These are phyloP conservation scores for Rubroshorea leprosula DNA, from an alignment of 345 rosid species.

Conservation along the genomic window DNA sequence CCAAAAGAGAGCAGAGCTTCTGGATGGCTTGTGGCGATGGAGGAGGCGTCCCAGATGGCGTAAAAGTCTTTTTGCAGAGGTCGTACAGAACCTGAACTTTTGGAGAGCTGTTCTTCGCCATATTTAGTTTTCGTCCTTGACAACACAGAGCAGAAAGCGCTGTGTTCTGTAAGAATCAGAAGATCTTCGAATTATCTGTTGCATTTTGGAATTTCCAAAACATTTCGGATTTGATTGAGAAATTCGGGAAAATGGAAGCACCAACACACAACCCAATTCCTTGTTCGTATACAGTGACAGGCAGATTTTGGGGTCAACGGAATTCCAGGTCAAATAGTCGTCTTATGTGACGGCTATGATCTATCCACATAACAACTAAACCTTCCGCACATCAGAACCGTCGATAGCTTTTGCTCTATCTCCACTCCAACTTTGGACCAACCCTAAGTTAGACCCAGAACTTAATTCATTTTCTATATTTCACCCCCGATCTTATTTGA, in stretches of 20 bases:
- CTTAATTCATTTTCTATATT: too few relatives aligned
- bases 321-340: too few relatives aligned
- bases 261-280: too few relatives aligned
- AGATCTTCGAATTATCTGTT: conserved; percentile 34
- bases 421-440: too few relatives aligned
- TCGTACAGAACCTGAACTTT: conserved; percentile 68
- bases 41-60: conserved; percentile 47
- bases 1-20: conserved; percentile 62
- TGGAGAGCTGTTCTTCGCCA: conserved; percentile 43
- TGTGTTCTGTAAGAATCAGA: conserved; percentile 21
- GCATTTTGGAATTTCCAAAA: conserved; percentile 42
- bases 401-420: too few relatives aligned
- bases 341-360: too few relatives aligned
- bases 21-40: conserved; percentile 40
- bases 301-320: too few relatives aligned
- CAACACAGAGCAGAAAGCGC: conserved; percentile 10
- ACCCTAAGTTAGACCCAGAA: too few relatives aligned
- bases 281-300: too few relatives aligned
- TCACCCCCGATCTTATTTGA: too few relatives aligned
- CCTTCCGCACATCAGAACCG: too few relatives aligned
- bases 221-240: conserved; percentile 24
- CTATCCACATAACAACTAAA: too few relatives aligned
- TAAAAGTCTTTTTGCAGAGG: conserved; percentile 49
- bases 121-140: conserved; percentile 25
- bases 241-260: not conserved